Percentiles rank a stretch among this genome's conserved stretches.
Evolutionary conservation across 192 early-diverging fungal genomes (phyloP).

Genomic region (Linnemannia exigua): DNA sequence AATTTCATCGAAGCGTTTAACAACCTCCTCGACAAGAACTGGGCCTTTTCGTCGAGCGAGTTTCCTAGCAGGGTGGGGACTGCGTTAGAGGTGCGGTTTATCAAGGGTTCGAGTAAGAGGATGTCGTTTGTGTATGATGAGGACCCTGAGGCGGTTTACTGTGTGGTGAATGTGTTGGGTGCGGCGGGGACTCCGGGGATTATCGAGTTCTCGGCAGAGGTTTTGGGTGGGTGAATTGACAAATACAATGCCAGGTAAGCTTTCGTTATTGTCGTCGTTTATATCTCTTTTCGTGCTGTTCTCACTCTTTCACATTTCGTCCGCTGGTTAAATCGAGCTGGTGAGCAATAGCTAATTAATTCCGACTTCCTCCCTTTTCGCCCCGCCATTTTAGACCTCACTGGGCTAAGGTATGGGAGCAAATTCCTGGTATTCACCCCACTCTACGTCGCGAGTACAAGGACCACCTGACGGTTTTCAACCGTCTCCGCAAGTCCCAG

Average conservation of each 20-base stretch:
- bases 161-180: conserved; percentile 34
- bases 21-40: conserved; percentile 35
- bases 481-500: conserved; percentile 42
- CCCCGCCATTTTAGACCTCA: conserved; percentile 51
- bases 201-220: conserved; percentile 17
- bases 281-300: not conserved
- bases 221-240: conserved; percentile 15
- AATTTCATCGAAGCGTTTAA: conserved; percentile 21
- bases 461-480: conserved; percentile 25
- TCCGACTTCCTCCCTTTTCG: not conserved
- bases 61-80: conserved; percentile 14
- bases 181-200: conserved; percentile 27
- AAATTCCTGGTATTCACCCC: conserved; percentile 4
- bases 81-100: conserved; percentile 35
- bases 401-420: conserved; percentile 54
- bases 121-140: conserved; percentile 43
- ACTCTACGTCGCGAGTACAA: conserved; percentile 20
- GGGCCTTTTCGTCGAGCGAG: conserved; percentile 22
- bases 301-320: not conserved
- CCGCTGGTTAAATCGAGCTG: not conserved
- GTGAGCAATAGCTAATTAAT: not conserved
- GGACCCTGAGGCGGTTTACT: conserved; percentile 32
- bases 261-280: too few species aligned
- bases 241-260: conserved; percentile 47
- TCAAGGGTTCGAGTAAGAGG: conserved; percentile 34